These are phyloP conservation scores for Amanita pallidorosea DNA, from an alignment of 768 basidiomycete species.

Conservation along the genomic window DNA sequence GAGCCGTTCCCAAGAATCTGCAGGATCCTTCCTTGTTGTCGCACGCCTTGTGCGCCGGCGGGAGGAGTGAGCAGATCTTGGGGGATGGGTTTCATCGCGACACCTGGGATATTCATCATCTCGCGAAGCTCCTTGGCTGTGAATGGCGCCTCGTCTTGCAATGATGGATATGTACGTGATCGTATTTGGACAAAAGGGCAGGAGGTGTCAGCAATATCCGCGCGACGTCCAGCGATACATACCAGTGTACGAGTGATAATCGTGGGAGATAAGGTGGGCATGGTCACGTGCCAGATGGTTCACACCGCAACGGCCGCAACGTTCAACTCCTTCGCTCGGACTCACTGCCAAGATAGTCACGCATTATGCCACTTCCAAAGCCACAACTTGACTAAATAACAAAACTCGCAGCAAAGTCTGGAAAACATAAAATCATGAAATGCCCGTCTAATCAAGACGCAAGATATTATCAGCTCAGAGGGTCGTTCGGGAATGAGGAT, in stretches of 20 bases:
- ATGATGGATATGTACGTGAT: constrained; percentile 79
- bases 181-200: too few relatives aligned
- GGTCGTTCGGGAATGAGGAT: too few relatives aligned
- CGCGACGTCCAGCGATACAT: constrained; percentile 89
- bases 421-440: too few relatives aligned
- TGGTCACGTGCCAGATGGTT: too few relatives aligned
- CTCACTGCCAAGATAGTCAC: too few relatives aligned
- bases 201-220: constrained; percentile 71
- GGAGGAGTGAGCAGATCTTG: constrained; percentile 26
- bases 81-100: constrained; percentile 57
- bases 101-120: constrained; percentile 50
- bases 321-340: too few relatives aligned
- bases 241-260: constrained; percentile 86
- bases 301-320: too few relatives aligned
- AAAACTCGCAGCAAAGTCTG: too few relatives aligned
- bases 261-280: constrained; percentile 46
- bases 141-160: constrained; percentile 76
- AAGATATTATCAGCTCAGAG: too few relatives aligned
- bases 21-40: constrained; percentile 58
- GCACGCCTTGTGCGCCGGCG: constrained; percentile 23
- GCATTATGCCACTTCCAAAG: too few relatives aligned
- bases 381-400: too few relatives aligned
- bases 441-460: too few relatives aligned
- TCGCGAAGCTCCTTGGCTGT: constrained; percentile 87
- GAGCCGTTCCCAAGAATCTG: constrained; percentile 61